These are phyloP conservation scores for Zea luxurians DNA, from an alignment of 176 grass and related monocot genomes.

Conservation along the genomic window DNA sequence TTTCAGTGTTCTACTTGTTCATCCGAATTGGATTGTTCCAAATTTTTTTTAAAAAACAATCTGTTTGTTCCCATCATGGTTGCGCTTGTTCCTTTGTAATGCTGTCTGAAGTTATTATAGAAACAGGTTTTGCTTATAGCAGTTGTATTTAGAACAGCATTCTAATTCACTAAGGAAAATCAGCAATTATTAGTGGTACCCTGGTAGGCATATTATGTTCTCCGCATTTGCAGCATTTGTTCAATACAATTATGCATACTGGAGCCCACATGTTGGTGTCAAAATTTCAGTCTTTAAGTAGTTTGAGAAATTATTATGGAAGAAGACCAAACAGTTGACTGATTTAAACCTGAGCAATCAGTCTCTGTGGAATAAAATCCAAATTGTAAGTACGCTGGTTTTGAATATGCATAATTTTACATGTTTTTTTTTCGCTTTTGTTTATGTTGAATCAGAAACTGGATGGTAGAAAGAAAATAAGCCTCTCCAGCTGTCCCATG, in stretches of 20 bases:
- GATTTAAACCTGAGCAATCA: background rate
- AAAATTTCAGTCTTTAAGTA: background rate
- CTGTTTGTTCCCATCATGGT: background rate
- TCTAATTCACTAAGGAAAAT: background rate
- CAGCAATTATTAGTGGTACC: background rate
- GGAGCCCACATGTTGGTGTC: background rate
- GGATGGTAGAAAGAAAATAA: background rate
- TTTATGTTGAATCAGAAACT: background rate
- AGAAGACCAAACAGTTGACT: background rate
- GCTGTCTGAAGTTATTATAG: background rate
- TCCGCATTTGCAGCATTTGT: background rate
- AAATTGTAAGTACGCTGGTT: background rate
- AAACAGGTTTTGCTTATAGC: background rate
- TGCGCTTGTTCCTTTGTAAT: background rate
- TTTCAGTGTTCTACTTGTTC: background rate
- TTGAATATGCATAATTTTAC: background rate
- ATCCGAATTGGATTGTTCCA: background rate
- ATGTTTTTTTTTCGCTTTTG: background rate
- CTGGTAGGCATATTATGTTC: conserved; percentile 1
- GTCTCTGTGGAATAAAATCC: background rate
- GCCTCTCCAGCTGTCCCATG: background rate
- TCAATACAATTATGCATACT: background rate
- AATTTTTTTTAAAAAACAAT: background rate
- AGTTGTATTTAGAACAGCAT: background rate
- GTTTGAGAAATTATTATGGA: background rate